Evolutionary conservation across 106 monocot genomes (phyloP), one percentile per base, ranked within the genome.

Genomic region (Phalaenopsis equestris): DNA sequence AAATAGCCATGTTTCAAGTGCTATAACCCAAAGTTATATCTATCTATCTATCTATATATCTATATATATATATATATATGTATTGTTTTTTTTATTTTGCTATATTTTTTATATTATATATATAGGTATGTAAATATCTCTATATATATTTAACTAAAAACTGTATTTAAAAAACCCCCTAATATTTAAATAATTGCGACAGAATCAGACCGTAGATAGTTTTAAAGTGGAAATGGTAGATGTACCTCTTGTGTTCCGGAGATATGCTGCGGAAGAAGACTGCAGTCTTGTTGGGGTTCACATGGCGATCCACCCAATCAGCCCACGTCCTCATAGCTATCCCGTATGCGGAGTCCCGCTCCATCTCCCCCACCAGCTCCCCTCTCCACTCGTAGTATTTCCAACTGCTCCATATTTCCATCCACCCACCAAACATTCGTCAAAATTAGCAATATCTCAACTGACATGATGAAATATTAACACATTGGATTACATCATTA

Each of bases 231-330:
- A 5, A 65, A 65, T 23, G 6, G 21, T 65, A n/a, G 5, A 24
- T 24, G 19, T 58, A 85, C 84, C 11, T 65, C 56, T 81, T 77
- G 77, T 85, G 84, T 67, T 81, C 77, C 15, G 85, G 85, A 0
- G 81, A 81, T 48, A 81, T 73, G 57, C 85, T 85, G 16, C 85
- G 77, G 78, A 85, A 85, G 78, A 85, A 81, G 36, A 85, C 85
- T 0, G 45, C 55, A 0, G 81, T 81, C 77, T 48, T 85, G 16
- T 24, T 49, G 2, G 78, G 18, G 43, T 85, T 76, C 65, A 85
- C 81, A 9, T 43, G 68, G 15, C 58, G 52, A 42, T 85, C 85
- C 3, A 85, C 56, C 85, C 85, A 85, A 1, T 9, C 18, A 2
- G 81, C 81, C 85, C 85, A 85, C 4, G 85, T 78, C 55, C 45